Conservation (phyloP, 2,329 filamentous ascomycete species). For the Xylaria sp. region DNA sequence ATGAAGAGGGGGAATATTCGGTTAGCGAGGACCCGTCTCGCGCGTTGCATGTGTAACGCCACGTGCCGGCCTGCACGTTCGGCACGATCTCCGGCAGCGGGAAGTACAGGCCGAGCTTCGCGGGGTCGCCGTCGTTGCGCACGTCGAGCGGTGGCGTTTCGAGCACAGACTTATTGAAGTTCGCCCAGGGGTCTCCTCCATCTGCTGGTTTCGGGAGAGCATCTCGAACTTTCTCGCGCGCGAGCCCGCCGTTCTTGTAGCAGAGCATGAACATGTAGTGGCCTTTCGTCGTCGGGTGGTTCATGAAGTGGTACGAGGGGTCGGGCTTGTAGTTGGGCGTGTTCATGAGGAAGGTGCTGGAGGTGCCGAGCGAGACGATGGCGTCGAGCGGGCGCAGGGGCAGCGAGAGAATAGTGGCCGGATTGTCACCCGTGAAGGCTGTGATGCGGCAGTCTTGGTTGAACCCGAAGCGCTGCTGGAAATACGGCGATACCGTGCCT, state of each 20-base stretch:
- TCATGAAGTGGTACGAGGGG: conserved; percentile 96
- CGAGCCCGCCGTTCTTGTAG: conserved; percentile 97
- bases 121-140: conserved; percentile 62
- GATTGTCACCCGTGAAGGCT: conserved; percentile 96
- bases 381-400: conserved; percentile 89
- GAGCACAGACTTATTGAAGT: conserved; percentile 80
- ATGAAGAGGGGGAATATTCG: conserved; percentile 43
- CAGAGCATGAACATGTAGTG: conserved; percentile 99
- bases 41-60: conserved; percentile 76
- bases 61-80: conserved; percentile 85
- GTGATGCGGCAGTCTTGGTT: conserved; percentile 77
- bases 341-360: conserved; percentile 97
- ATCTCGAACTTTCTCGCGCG: conserved; percentile 89
- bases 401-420: conserved; percentile 90
- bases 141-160: conserved; percentile 76
- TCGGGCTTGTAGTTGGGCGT: conserved; percentile 92
- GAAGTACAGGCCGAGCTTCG: conserved; percentile 94
- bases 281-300: conserved; percentile 89
- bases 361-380: conserved; percentile 94
- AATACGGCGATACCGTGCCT: conserved; percentile 82
- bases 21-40: conserved; percentile 65
- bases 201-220: conserved; percentile 68
- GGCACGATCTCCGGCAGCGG: conserved; percentile 95
- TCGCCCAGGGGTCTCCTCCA: conserved; percentile 71
- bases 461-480: conserved; percentile 82